Conservation (phyloP, 805 yeast species). For the Candida tibetensis region DNA sequence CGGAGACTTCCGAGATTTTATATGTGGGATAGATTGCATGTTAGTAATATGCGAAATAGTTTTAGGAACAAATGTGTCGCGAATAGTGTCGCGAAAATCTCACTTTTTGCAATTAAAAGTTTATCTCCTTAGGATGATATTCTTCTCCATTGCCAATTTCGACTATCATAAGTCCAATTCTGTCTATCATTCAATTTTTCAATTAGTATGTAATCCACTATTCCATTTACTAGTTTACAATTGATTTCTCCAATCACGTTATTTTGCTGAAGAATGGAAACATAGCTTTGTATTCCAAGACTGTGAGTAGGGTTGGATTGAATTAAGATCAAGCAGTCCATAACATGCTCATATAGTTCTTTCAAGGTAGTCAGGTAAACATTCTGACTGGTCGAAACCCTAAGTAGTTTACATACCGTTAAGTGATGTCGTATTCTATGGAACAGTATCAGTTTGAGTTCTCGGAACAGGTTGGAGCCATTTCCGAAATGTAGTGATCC, state of each 20-base stretch:
- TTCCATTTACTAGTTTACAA: constrained; percentile 21
- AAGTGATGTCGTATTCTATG: constrained; percentile 27
- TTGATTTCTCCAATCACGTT: constrained; percentile 10
- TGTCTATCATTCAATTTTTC: constrained; percentile 15
- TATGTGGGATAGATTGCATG: background rate
- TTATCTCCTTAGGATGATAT: too few relatives aligned
- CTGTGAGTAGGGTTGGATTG: background rate
- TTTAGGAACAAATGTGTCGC: too few relatives aligned
- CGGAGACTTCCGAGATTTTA: constrained; percentile 5
- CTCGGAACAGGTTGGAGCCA: constrained; percentile 4
- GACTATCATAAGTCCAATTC: constrained; percentile 24
- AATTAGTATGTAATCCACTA: constrained; percentile 22
- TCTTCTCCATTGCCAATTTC: constrained; percentile 9
- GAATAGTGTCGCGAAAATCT: too few relatives aligned
- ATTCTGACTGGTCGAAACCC: constrained; percentile 21
- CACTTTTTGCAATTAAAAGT: too few relatives aligned
- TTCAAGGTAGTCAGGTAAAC: constrained; percentile 15
- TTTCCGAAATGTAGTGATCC: background rate
- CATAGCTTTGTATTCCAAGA: background rate
- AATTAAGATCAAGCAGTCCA: constrained; percentile 3
- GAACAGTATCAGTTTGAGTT: constrained; percentile 13
- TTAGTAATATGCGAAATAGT: background rate
- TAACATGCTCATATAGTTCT: constrained; percentile 12
- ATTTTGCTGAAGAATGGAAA: background rate
- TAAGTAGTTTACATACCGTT: constrained; percentile 18